Evolutionary conservation across 1,139 yeast genomes (phyloP).

Genomic region (Blastobotrys malaysiensis): DNA sequence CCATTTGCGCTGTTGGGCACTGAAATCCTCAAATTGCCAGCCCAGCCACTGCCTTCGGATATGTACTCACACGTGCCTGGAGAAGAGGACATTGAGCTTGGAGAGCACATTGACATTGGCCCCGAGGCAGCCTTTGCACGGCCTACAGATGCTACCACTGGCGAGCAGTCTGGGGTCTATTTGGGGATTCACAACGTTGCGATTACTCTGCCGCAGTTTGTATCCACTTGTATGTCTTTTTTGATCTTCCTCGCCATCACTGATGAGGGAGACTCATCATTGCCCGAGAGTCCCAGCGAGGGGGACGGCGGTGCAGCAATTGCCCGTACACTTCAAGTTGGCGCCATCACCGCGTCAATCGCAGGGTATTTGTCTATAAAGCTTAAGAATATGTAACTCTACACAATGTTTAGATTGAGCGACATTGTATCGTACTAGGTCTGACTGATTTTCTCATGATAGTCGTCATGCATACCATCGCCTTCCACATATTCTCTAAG

Average conservation of each 20-base stretch:
- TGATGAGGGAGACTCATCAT: slow-evolving; percentile 11
- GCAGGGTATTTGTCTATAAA: slow-evolving; percentile 32
- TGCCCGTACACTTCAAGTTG: slow-evolving; percentile 35
- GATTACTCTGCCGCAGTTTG: slow-evolving; percentile 37
- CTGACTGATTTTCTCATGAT: too few relatives aligned
- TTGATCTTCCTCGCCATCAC: slow-evolving; percentile 31
- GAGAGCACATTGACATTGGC: slow-evolving; percentile 2
- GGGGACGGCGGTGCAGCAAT: slow-evolving; percentile 36
- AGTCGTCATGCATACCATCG: too few relatives aligned
- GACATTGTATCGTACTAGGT: too few relatives aligned
- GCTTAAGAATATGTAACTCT: slow-evolving; percentile 14
- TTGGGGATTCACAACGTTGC: slow-evolving; percentile 40
- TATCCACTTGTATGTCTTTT: slow-evolving; percentile 37
- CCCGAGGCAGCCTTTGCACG: not conserved
- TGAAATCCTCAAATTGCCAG: slow-evolving; percentile 28
- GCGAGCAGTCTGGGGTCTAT: slow-evolving; percentile 32
- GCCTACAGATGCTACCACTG: slow-evolving; percentile 6
- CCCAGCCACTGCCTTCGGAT: slow-evolving; percentile 4
- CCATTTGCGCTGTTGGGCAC: slow-evolving; percentile 39
- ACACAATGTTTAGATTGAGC: not conserved
- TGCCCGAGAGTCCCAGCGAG: slow-evolving; percentile 15
- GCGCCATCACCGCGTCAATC: slow-evolving; percentile 31
- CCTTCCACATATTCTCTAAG: not conserved
- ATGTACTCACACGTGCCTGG: not conserved
- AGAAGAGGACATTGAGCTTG: slow-evolving; percentile 5